These are phyloP conservation scores for Pseudogymnoascus sp. DNA, from an alignment of 2,329 filamentous ascomycete genomes.

Conservation along the genomic window DNA sequence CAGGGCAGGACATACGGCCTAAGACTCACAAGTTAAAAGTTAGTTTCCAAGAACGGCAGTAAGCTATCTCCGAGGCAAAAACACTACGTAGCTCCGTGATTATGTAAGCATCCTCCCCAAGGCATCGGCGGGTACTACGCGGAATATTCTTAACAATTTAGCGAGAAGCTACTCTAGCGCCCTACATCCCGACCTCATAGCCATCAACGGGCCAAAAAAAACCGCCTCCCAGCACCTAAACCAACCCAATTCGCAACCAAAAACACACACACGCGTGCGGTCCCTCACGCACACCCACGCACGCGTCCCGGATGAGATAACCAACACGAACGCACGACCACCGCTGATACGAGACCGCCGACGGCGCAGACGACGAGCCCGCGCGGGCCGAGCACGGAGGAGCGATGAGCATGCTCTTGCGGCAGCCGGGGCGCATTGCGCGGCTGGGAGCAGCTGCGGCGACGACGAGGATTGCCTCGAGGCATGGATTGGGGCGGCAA, in stretches of 20 bases:
- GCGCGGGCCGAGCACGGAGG: constrained; percentile 5
- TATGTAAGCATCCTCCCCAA: not conserved
- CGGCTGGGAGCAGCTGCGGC: not conserved
- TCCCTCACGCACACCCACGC: not conserved
- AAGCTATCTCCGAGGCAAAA: not conserved
- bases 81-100: not conserved
- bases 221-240: not conserved
- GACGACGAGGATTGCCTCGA: not conserved
- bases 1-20: not conserved
- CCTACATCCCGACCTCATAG: not conserved
- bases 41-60: not conserved
- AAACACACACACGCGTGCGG: not conserved
- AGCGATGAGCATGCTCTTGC: constrained; percentile 2
- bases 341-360: not conserved
- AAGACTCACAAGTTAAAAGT: not conserved
- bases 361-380: constrained; percentile 1
- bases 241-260: not conserved
- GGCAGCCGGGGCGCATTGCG: constrained; percentile 2
- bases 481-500: not conserved
- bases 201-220: not conserved
- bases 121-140: not conserved
- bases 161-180: not conserved
- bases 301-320: constrained; percentile 1
- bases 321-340: not conserved
- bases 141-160: constrained; percentile 1